Evolutionary conservation across 306 rosid genomes (phyloP), one percentile per base, ranked within the genome.

Genomic region (Arachis stenosperma): DNA sequence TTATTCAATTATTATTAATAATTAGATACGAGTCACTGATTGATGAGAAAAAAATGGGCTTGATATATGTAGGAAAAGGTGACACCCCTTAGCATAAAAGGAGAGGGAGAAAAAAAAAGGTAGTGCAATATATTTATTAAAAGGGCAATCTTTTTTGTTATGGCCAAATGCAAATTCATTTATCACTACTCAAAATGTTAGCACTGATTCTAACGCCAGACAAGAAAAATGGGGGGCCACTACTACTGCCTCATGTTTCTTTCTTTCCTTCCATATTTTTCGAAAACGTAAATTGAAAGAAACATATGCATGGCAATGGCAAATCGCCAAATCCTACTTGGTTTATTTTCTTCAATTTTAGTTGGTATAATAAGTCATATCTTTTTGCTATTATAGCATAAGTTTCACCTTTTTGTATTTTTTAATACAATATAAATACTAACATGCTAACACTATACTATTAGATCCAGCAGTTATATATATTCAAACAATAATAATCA

Each of bases 11-110:
- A 22, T 22, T 22, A 22, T 70, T 75, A 79, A 65, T 76, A 12
- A 51, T 51, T 51, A 64, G 64, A 57, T 50, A 58, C 57, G 76
- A 69, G 39, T 64, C 36, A 30, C 69, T 78, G 71, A 69, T 63
- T 69, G 69, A 41, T 69, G 69, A 41, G 60, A 51, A 30, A 75
- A 70, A 70, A 74, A 78, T 69, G 70, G 72, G 65, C 55, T 64
- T 7, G 50, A 44, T 42, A 4, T 33, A 33, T 33, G 0, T 43
- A 61, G 67, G 39, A 58, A 67, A 61, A 73, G 80, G 56, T 82
- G 78, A 70, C 75, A 70, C 13, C 9, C 58, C 69, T 74, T 69
- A 62, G 62, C 51, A 40, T 36, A 15, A 48, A 59, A 12, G 41
- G 40, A 15, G 37, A 47, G 39, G 37, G 37, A 33, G 4, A 33